Evolutionary conservation across 139 green algal species (phyloP).

Genomic region (Spirogloea muscicola): DNA sequence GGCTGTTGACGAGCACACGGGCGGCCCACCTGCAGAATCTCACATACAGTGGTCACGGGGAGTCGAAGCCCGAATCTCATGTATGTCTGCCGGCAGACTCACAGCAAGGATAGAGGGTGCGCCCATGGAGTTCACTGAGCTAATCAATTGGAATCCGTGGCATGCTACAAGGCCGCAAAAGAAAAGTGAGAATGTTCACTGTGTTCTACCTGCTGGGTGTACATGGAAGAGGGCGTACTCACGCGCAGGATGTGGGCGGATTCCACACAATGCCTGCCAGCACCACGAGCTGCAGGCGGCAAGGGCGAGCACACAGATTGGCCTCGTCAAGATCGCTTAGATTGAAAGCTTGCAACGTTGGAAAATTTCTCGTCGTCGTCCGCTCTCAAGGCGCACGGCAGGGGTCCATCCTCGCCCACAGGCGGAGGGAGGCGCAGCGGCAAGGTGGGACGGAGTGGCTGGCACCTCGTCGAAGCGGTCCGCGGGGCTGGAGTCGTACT

Average conservation of each 20-base stretch:
- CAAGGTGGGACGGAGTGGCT: background rate
- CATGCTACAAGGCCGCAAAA: too few relatives aligned
- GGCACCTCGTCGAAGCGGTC: constrained; percentile 84
- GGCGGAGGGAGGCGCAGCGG: background rate
- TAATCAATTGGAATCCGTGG: too few relatives aligned
- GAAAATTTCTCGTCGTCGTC: background rate
- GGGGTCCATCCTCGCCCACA: background rate
- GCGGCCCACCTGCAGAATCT: constrained; percentile 11
- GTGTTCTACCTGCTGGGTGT: background rate
- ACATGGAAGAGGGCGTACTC: constrained; percentile 70
- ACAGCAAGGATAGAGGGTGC: background rate
- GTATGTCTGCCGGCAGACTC: background rate
- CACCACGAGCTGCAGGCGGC: constrained; percentile 28
- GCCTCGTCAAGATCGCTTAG: background rate
- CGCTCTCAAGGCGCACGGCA: background rate
- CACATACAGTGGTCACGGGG: background rate
- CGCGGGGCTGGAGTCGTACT: constrained; percentile 83
- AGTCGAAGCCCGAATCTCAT: background rate
- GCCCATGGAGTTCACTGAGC: too few relatives aligned
- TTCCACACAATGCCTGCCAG: constrained; percentile 91
- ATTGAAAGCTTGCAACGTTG: constrained; percentile 1
- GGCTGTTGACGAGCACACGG: constrained; percentile 12
- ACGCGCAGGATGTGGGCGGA: constrained; percentile 87
- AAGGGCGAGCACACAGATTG: background rate
- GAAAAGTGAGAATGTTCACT: background rate